These are phyloP conservation scores for Zygoascus biomembranicola DNA, from an alignment of 805 yeast species.

Conservation along the genomic window DNA sequence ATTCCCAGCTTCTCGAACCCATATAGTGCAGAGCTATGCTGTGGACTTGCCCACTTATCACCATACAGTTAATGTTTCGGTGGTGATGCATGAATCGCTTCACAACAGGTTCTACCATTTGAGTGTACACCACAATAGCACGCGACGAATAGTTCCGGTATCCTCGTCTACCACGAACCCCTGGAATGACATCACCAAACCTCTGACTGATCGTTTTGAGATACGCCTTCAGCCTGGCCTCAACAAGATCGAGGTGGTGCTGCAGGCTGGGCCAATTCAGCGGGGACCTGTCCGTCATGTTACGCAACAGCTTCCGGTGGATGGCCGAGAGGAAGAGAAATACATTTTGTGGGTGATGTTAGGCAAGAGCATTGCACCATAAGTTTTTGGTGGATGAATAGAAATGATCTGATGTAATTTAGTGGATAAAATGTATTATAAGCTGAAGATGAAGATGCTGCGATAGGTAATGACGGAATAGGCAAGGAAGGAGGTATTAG, in stretches of 20 bases:
- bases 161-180: conserved; percentile 13
- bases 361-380: conserved; percentile 23
- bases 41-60: conserved; percentile 41
- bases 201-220: conserved; percentile 23
- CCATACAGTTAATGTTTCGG: conserved; percentile 38
- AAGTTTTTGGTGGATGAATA: conserved; percentile 47
- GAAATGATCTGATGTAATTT: conserved; percentile 35
- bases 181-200: conserved; percentile 17
- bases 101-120: conserved; percentile 25
- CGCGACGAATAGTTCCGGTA: conserved; percentile 22
- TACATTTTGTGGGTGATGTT: conserved; percentile 4
- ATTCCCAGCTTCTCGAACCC: conserved; percentile 30
- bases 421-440: conserved; percentile 48
- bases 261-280: conserved; percentile 15
- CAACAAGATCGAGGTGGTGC: conserved; percentile 25
- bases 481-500: too few species aligned
- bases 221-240: conserved; percentile 28
- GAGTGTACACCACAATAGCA: conserved; percentile 25
- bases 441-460: conserved; percentile 37
- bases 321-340: conserved; percentile 11
- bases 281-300: conserved; percentile 6
- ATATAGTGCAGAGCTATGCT: conserved; percentile 33
- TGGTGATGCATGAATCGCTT: conserved; percentile 36
- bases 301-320: conserved; percentile 4
- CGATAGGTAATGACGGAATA: conserved; percentile 25